phyloP scores from a whole-genome alignment of 495 filamentous ascomycete genomes.

The Lasiosphaeria hispida region DNA sequence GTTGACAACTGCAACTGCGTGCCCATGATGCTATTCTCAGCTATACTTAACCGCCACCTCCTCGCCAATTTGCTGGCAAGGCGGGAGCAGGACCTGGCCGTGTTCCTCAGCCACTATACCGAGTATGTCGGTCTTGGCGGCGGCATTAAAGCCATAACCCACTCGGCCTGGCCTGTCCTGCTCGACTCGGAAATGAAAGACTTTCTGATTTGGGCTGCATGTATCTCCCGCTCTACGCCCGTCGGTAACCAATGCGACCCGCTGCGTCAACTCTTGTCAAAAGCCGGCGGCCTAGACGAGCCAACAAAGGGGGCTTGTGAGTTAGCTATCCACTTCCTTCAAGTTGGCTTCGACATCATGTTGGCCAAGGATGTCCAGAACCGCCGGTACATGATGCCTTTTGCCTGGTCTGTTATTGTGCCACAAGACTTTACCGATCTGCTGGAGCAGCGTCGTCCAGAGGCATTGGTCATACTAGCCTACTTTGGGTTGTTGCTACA shows the following conservation, averaged over 20 bases:
- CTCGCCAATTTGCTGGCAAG: slow-evolving; percentile 33
- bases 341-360: slow-evolving; percentile 34
- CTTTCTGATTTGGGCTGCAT: slow-evolving; percentile 24
- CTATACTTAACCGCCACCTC: slow-evolving; percentile 34
- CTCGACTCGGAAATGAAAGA: slow-evolving; percentile 30
- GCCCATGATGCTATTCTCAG: slow-evolving; percentile 34
- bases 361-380: slow-evolving; percentile 15
- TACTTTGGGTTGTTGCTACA: slow-evolving; percentile 35
- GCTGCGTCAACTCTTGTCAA: slow-evolving; percentile 18
- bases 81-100: slow-evolving; percentile 28
- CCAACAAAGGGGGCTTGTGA: slow-evolving; percentile 30
- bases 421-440: slow-evolving; percentile 28
- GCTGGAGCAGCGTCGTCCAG: slow-evolving; percentile 25
- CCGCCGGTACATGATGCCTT: slow-evolving; percentile 33
- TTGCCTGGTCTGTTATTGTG: slow-evolving; percentile 28
- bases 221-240: slow-evolving; percentile 9
- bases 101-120: slow-evolving; percentile 32
- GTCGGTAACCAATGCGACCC: slow-evolving; percentile 21
- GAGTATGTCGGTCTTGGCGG: slow-evolving; percentile 28
- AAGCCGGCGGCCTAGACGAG: slow-evolving; percentile 17
- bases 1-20: slow-evolving; percentile 37
- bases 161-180: slow-evolving; percentile 33
- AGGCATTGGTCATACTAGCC: slow-evolving; percentile 31
- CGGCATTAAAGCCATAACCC: slow-evolving; percentile 33
- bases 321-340: slow-evolving; percentile 26